Evolutionary conservation across 2,329 filamentous ascomycete species (phyloP).

Genomic region (Pyricularia pennisetigena): DNA sequence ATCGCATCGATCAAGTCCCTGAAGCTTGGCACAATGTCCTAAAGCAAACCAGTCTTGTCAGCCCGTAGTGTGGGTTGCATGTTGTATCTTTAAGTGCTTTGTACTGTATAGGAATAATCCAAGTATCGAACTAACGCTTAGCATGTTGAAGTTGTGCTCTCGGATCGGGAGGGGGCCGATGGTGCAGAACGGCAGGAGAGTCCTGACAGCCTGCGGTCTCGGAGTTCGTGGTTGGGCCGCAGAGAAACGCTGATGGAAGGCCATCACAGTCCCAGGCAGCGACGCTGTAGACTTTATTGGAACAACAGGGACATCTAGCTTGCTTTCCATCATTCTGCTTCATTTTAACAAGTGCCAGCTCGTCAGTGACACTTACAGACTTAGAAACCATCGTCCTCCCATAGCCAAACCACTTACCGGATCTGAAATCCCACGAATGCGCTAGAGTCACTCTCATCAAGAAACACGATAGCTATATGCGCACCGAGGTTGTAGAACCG

Average conservation of each 20-base stretch:
- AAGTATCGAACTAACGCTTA: background rate
- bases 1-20: background rate
- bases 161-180: slow-evolving; percentile 1
- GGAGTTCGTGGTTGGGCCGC: background rate
- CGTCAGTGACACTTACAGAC: background rate
- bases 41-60: background rate
- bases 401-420: slow-evolving; percentile 18
- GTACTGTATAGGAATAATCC: background rate
- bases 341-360: background rate
- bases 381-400: background rate
- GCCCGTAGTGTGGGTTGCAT: background rate
- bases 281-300: slow-evolving; percentile 26
- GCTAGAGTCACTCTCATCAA: slow-evolving; percentile 18
- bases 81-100: background rate
- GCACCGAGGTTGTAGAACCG: slow-evolving; percentile 25
- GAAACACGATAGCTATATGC: slow-evolving; percentile 34
- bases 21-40: slow-evolving; percentile 1
- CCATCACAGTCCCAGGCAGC: slow-evolving; percentile 26
- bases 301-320: slow-evolving; percentile 26
- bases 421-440: slow-evolving; percentile 32
- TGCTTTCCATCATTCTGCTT: background rate
- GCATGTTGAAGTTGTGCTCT: background rate
- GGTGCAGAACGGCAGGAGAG: slow-evolving; percentile 3
- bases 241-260: slow-evolving; percentile 17
- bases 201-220: background rate